Conservation (phyloP, 257 asterid genomes). For the Haberlea rhodopensis region DNA sequence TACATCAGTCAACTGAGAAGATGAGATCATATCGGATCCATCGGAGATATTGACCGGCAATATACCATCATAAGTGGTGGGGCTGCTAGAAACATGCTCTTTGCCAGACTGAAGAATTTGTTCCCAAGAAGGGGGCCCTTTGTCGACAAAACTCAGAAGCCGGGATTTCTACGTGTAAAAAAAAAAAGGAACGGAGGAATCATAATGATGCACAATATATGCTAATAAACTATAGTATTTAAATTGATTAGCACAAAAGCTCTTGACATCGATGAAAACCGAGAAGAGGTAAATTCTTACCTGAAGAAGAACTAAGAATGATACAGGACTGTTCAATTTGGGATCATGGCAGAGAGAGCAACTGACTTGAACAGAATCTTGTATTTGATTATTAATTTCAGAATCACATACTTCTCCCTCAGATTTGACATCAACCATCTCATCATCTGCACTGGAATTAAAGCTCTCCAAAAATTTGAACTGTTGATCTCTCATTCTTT, state of each 20-base stretch:
- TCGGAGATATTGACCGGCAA: slow-evolving; percentile 33
- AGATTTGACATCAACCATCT: slow-evolving; percentile 48
- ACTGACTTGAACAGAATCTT: slow-evolving; percentile 58
- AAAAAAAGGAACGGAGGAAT: slow-evolving; percentile 28
- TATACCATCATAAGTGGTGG: slow-evolving; percentile 31
- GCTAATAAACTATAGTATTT: slow-evolving; percentile 18
- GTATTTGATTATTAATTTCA: slow-evolving; percentile 38
- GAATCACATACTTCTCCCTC: slow-evolving; percentile 46
- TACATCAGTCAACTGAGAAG: slow-evolving; percentile 50
- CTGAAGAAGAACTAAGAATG: slow-evolving; percentile 92
- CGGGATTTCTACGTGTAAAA: slow-evolving; percentile 78
- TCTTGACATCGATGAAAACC: slow-evolving; percentile 8
- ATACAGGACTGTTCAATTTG: slow-evolving; percentile 66
- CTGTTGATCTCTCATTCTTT: slow-evolving; percentile 86
- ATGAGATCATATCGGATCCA: slow-evolving; percentile 35
- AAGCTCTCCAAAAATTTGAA: slow-evolving; percentile 77
- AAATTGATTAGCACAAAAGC: slow-evolving; percentile 16
- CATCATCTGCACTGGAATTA: slow-evolving; percentile 55
- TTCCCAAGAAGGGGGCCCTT: slow-evolving; percentile 77
- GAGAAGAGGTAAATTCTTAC: slow-evolving; percentile 37
- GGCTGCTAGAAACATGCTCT: slow-evolving; percentile 40
- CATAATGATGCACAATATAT: slow-evolving; percentile 21
- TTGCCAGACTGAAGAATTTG: slow-evolving; percentile 53
- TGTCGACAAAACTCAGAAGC: slow-evolving; percentile 66
- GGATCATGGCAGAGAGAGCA: slow-evolving; percentile 94